Conservation (phyloP, 805 yeast genomes). For the Candida tammaniensis region DNA sequence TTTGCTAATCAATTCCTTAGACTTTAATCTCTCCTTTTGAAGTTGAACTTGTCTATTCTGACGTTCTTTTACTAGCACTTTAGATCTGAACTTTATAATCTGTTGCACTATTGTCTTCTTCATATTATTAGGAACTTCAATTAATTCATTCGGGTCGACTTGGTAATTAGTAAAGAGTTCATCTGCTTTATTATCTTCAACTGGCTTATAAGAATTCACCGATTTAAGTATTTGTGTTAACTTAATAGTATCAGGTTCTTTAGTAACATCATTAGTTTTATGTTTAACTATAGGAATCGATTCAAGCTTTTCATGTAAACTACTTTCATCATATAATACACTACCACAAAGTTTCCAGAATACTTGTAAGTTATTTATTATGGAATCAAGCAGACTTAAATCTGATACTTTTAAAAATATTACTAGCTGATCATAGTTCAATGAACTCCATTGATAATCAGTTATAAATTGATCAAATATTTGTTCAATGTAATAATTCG, state of each 20-base stretch:
- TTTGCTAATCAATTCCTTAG: constrained; percentile 40
- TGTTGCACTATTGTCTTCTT: constrained; percentile 51
- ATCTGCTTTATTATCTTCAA: background rate
- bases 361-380: background rate
- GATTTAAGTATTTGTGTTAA: constrained; percentile 1
- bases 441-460: constrained; percentile 4
- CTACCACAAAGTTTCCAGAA: background rate
- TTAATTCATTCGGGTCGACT: constrained; percentile 55
- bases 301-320: constrained; percentile 3
- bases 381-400: background rate
- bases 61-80: constrained; percentile 51
- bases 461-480: constrained; percentile 21
- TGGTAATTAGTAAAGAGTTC: constrained; percentile 38
- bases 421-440: constrained; percentile 6
- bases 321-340: constrained; percentile 20
- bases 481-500: constrained; percentile 28
- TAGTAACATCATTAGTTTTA: background rate
- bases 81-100: constrained; percentile 54
- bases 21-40: constrained; percentile 46
- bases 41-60: constrained; percentile 49
- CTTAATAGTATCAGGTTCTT: background rate
- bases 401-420: constrained; percentile 3
- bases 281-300: constrained; percentile 16
- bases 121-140: constrained; percentile 55
- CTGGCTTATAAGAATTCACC: constrained; percentile 1